Evolutionary conservation across 1,284 basidiomycete genomes (phyloP).

Genomic region (Papiliotrema nemorosa): DNA sequence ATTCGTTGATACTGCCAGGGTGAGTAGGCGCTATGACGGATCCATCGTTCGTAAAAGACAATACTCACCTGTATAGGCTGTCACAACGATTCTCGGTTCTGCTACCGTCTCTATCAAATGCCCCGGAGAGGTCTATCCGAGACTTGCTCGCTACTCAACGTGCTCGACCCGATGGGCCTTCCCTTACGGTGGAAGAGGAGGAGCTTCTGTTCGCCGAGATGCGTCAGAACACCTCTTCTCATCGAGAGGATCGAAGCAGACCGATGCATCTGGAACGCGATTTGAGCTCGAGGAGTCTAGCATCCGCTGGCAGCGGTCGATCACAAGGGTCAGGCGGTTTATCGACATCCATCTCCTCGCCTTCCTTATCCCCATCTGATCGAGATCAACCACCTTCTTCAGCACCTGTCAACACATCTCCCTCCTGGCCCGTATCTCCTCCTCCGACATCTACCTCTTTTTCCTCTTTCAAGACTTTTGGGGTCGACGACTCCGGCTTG

Average conservation of each 20-base stretch:
- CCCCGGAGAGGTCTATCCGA: conserved; percentile 35
- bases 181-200: conserved; percentile 42
- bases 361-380: neutral
- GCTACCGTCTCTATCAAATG: conserved; percentile 31
- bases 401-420: neutral
- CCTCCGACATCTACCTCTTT: conserved; percentile 30
- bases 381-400: conserved; percentile 3
- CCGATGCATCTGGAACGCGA: neutral
- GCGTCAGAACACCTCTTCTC: conserved; percentile 8
- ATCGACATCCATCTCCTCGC: neutral
- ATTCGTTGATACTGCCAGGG: conserved; percentile 44
- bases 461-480: conserved; percentile 30
- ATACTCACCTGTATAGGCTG: conserved; percentile 29
- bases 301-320: neutral
- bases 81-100: conserved; percentile 45
- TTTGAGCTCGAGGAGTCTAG: neutral
- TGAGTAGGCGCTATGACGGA: conserved; percentile 18
- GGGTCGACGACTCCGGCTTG: conserved; percentile 8
- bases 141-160: conserved; percentile 39
- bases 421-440: conserved; percentile 14
- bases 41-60: no score
- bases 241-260: neutral
- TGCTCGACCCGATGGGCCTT: conserved; percentile 30
- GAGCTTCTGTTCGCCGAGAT: conserved; percentile 42
- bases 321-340: neutral